A percentile compares a stretch with the other conserved stretches of the same genome.
Conservation (phyloP, 805 yeast species). For the Cyberlindnera amylophila region DNA sequence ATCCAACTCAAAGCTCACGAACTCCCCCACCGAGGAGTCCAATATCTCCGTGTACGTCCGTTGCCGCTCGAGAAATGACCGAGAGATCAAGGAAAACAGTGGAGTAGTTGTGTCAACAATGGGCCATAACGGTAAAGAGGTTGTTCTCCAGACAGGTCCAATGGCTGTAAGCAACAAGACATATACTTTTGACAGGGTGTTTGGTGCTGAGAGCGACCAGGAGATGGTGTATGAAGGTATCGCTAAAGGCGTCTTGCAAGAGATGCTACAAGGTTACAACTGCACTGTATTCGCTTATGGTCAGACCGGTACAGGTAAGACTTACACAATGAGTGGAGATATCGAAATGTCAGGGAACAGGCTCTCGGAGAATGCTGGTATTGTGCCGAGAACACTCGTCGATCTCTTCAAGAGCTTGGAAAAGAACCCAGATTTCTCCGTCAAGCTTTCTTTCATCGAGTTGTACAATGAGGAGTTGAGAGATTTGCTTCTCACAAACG, state of each 20-base stretch:
- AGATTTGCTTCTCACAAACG: slow-evolving; percentile 48
- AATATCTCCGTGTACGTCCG: slow-evolving; percentile 55
- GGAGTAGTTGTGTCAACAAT: slow-evolving; percentile 51
- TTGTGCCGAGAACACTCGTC: slow-evolving; percentile 57
- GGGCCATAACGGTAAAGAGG: slow-evolving; percentile 43
- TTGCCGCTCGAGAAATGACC: slow-evolving; percentile 51
- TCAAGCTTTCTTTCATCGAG: slow-evolving; percentile 72
- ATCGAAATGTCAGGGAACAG: slow-evolving; percentile 39
- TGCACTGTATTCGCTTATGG: slow-evolving; percentile 85
- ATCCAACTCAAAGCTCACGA: slow-evolving; percentile 18
- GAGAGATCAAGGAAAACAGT: slow-evolving; percentile 52
- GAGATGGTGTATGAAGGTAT: slow-evolving; percentile 58
- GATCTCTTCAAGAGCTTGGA: slow-evolving; percentile 50
- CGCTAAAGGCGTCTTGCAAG: slow-evolving; percentile 55
- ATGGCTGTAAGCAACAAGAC: slow-evolving; percentile 39
- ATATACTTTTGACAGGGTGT: slow-evolving; percentile 71
- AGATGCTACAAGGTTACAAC: slow-evolving; percentile 67
- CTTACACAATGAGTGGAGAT: slow-evolving; percentile 72
- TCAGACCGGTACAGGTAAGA: slow-evolving; percentile 85
- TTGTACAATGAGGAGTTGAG: slow-evolving; percentile 76
- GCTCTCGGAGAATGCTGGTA: slow-evolving; percentile 49
- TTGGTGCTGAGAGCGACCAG: slow-evolving; percentile 80
- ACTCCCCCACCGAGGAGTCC: slow-evolving; percentile 20
- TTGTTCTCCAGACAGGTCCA: slow-evolving; percentile 41
- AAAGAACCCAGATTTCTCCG: slow-evolving; percentile 48